Percentiles rank a stretch among this genome's conserved stretches.
Conservation (phyloP, 108 stramenopile genomes). For the Pseudonitzschia multistriata region DNA sequence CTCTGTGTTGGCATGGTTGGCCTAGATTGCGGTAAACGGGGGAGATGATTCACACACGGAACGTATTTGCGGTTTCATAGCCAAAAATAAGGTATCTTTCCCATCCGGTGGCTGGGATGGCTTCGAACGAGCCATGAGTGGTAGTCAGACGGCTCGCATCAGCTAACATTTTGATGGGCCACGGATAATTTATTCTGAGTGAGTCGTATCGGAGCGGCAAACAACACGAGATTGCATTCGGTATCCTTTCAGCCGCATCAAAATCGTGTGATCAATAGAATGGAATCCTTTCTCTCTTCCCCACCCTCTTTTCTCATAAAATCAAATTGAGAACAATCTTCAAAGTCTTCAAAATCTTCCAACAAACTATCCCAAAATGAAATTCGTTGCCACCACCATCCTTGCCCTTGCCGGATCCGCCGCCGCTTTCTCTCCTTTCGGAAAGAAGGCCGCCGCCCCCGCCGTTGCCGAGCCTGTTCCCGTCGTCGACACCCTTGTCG, state of each 20-base stretch:
- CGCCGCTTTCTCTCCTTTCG: slow-evolving; percentile 38
- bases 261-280: not conserved
- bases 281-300: not conserved
- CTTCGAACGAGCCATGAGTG: not conserved
- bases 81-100: not conserved
- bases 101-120: not conserved
- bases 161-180: not conserved
- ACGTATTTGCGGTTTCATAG: not conserved
- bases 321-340: slow-evolving; percentile 1
- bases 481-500: slow-evolving; percentile 31
- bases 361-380: slow-evolving; percentile 9
- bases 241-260: not conserved
- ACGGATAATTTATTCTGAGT: not conserved
- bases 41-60: not conserved
- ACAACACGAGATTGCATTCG: not conserved
- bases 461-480: not conserved
- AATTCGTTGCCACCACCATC: slow-evolving; percentile 18
- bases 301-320: not conserved
- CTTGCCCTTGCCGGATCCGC: slow-evolving; percentile 39
- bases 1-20: too few species aligned
- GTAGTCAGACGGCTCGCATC: not conserved
- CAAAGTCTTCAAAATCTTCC: not conserved
- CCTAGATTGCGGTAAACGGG: too few species aligned
- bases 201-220: not conserved
- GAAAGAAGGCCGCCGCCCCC: slow-evolving; percentile 10